Percentiles rank a stretch among this genome's conserved stretches.
These are phyloP conservation scores for Stagonosporopsis vannaccii DNA, from an alignment of 2,329 filamentous ascomycete species.

Conservation along the genomic window DNA sequence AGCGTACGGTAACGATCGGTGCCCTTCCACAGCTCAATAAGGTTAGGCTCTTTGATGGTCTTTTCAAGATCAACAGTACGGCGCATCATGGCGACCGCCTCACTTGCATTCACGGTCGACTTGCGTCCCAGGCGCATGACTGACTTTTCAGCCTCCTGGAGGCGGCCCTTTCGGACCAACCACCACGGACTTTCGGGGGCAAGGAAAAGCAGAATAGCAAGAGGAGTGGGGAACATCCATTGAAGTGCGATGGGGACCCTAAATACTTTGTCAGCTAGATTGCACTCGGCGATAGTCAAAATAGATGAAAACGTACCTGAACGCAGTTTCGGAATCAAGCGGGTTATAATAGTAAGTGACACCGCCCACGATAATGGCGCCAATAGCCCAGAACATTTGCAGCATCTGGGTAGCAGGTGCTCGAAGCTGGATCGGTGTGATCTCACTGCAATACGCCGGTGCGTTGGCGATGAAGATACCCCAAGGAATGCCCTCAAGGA, in stretches of 20 bases:
- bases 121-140: constrained; percentile 60
- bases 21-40: constrained; percentile 63
- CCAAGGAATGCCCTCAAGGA: constrained; percentile 70
- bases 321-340: constrained; percentile 17
- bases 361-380: constrained; percentile 66
- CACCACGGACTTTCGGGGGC: constrained; percentile 63
- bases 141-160: constrained; percentile 54
- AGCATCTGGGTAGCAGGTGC: constrained; percentile 68
- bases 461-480: constrained; percentile 72
- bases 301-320: constrained; percentile 24
- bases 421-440: constrained; percentile 65
- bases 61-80: constrained; percentile 64
- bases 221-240: constrained; percentile 56
- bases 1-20: constrained; percentile 62
- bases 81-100: constrained; percentile 66
- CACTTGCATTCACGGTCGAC: constrained; percentile 49
- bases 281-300: not conserved
- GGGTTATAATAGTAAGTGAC: constrained; percentile 63
- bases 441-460: constrained; percentile 68
- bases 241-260: constrained; percentile 48
- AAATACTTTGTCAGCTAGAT: constrained; percentile 16
- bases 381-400: constrained; percentile 72
- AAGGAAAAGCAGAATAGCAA: constrained; percentile 54
- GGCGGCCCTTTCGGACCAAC: constrained; percentile 54
- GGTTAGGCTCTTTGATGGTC: constrained; percentile 55